Conservation (phyloP, 106 monocot genomes). For the Agapanthus africanus region DNA sequence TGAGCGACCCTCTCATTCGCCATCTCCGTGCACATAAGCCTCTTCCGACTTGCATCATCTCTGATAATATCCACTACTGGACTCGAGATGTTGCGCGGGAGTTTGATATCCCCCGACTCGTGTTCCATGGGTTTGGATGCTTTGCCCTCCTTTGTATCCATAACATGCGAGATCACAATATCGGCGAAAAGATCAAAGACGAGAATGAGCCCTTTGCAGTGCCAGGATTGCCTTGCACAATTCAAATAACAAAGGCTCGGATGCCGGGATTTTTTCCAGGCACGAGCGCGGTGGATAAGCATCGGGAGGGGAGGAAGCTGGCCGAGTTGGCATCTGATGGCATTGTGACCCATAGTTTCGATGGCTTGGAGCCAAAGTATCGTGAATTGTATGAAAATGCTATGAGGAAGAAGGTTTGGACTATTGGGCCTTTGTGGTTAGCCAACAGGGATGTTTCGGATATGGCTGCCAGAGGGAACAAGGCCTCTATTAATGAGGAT, state of each 20-base stretch:
- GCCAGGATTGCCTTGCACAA: conserved; percentile 29
- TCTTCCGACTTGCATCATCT: conserved; percentile 7
- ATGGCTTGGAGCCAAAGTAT: conserved; percentile 29
- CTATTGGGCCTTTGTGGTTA: conserved; percentile 45
- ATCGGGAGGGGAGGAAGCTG: neutral
- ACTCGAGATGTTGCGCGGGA: neutral
- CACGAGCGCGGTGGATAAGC: neutral
- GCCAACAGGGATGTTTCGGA: conserved; percentile 10
- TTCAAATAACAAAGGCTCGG: conserved; percentile 20
- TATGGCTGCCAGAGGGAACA: conserved; percentile 36
- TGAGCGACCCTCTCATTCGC: conserved; percentile 3
- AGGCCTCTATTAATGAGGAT: conserved; percentile 10
- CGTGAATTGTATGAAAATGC: conserved; percentile 19
- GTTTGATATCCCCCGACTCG: neutral
- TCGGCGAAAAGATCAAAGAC: neutral
- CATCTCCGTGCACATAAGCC: conserved; percentile 7
- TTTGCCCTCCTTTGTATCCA: neutral
- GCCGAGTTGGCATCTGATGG: conserved; percentile 17
- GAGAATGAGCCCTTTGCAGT: conserved; percentile 3
- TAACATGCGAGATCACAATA: neutral
- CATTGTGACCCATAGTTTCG: conserved; percentile 38
- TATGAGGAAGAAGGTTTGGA: conserved; percentile 37
- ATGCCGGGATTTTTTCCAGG: conserved; percentile 18
- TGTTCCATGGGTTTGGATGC: conserved; percentile 6
- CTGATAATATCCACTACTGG: conserved; percentile 6